Evolutionary conservation across 495 filamentous ascomycete species (phyloP).

Genomic region (Amorphotheca resinae): DNA sequence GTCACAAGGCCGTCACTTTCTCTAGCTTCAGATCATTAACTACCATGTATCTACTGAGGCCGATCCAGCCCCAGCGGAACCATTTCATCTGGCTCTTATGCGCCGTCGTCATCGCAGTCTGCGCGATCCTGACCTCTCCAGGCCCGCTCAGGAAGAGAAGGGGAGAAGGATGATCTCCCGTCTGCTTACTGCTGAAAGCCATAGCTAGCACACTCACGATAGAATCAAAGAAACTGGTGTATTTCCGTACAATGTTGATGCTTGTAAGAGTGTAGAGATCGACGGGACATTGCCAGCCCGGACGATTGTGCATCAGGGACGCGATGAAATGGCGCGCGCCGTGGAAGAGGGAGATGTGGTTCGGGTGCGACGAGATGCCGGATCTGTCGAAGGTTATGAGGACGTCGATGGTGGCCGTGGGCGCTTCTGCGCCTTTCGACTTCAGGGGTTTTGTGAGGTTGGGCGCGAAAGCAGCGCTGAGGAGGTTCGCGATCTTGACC

Average conservation of each 20-base stretch:
- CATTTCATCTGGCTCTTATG: slow-evolving; percentile 96
- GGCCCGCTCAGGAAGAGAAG: slow-evolving; percentile 60
- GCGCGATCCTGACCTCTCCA: slow-evolving; percentile 49
- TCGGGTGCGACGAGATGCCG: slow-evolving; percentile 78
- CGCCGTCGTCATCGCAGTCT: slow-evolving; percentile 72
- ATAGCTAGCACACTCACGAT: slow-evolving; percentile 46
- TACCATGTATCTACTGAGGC: slow-evolving; percentile 83
- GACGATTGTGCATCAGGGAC: slow-evolving; percentile 45
- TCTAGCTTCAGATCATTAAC: slow-evolving; percentile 78
- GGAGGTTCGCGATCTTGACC: slow-evolving; percentile 51
- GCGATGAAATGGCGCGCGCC: slow-evolving; percentile 63
- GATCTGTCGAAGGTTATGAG: slow-evolving; percentile 76
- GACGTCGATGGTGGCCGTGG: slow-evolving; percentile 57
- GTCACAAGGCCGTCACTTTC: slow-evolving; percentile 18
- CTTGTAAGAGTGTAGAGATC: slow-evolving; percentile 72
- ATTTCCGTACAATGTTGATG: slow-evolving; percentile 64
- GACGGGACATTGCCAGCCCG: slow-evolving; percentile 59
- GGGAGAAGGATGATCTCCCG: slow-evolving; percentile 32
- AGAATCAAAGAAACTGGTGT: slow-evolving; percentile 61
- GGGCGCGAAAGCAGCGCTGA: slow-evolving; percentile 57
- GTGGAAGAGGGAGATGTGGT: slow-evolving; percentile 78
- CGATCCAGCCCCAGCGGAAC: slow-evolving; percentile 97
- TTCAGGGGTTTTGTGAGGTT: slow-evolving; percentile 30
- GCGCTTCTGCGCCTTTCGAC: slow-evolving; percentile 26
- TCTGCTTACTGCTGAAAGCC: slow-evolving; percentile 26